Evolutionary conservation across 2,329 filamentous ascomycete species (phyloP).

Genomic region (Sordariomycetes sp.): DNA sequence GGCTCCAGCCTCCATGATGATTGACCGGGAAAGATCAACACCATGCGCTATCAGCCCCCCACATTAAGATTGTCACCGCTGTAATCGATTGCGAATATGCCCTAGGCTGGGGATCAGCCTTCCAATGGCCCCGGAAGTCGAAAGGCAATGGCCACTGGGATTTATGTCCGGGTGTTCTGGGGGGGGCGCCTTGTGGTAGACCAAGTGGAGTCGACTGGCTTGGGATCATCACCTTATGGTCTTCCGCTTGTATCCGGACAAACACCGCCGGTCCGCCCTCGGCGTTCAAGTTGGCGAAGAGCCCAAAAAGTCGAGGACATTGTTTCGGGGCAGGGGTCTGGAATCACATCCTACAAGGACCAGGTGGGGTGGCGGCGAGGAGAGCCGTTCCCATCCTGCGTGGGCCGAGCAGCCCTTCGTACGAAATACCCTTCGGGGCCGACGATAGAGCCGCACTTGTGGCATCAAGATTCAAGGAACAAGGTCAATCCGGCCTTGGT

Average conservation of each 20-base stretch:
- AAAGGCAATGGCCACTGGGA: not conserved
- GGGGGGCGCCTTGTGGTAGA: not conserved
- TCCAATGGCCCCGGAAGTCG: not conserved
- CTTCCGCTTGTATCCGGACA: no score
- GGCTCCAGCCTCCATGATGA: not conserved
- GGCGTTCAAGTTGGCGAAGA: not conserved
- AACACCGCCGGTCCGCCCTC: not conserved
- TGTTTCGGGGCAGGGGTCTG: slow-evolving; percentile 3
- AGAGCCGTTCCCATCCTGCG: not conserved
- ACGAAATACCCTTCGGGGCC: not conserved
- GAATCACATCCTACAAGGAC: not conserved
- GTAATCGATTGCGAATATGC: not conserved
- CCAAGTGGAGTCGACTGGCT: not conserved
- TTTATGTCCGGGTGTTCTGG: not conserved
- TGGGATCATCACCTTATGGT: no score
- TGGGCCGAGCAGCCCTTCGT: not conserved
- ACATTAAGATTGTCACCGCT: not conserved
- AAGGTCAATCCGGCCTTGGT: not conserved
- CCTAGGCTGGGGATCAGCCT: not conserved
- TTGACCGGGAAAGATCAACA: not conserved
- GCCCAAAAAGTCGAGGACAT: not conserved
- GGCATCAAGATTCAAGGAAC: not conserved
- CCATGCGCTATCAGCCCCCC: not conserved
- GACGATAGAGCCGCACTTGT: not conserved
- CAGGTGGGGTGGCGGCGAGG: not conserved